phyloP scores from a whole-genome alignment of 176 grass and related monocot species.

The Ampelocalamus luodianensis region DNA sequence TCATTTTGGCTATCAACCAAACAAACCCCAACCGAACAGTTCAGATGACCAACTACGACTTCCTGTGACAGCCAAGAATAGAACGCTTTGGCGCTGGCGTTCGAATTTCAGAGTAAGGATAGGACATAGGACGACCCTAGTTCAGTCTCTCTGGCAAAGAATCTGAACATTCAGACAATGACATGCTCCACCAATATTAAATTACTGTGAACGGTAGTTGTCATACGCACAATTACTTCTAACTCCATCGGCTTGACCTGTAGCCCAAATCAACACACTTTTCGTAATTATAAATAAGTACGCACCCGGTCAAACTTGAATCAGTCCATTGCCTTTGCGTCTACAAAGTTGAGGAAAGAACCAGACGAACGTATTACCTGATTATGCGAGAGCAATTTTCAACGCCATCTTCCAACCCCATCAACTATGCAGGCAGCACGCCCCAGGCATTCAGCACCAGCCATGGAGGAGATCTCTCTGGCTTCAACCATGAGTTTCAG shows the following conservation, averaged over 20 bases:
- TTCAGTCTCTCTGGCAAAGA: not conserved
- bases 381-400: conserved; percentile 5
- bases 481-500: conserved; percentile 42
- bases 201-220: conserved; percentile 30
- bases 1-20: no score
- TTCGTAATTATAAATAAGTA: conserved; percentile 31
- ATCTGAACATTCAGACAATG: not conserved
- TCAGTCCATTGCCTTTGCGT: conserved; percentile 28
- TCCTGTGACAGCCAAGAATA: no score
- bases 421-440: conserved; percentile 46
- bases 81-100: no score
- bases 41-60: no score
- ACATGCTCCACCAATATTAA: conserved; percentile 27
- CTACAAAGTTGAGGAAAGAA: conserved; percentile 37
- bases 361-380: conserved; percentile 32
- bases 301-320: conserved; percentile 51
- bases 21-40: no score
- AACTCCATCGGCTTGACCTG: conserved; percentile 26
- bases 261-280: conserved; percentile 16
- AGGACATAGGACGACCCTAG: no score
- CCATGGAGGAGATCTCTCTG: conserved; percentile 34
- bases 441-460: conserved; percentile 32
- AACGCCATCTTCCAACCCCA: conserved; percentile 38
- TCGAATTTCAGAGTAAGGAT: no score
- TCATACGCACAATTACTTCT: conserved; percentile 4